These are phyloP conservation scores for Botrytis aclada DNA, from an alignment of 2,329 filamentous ascomycete genomes.

Conservation along the genomic window DNA sequence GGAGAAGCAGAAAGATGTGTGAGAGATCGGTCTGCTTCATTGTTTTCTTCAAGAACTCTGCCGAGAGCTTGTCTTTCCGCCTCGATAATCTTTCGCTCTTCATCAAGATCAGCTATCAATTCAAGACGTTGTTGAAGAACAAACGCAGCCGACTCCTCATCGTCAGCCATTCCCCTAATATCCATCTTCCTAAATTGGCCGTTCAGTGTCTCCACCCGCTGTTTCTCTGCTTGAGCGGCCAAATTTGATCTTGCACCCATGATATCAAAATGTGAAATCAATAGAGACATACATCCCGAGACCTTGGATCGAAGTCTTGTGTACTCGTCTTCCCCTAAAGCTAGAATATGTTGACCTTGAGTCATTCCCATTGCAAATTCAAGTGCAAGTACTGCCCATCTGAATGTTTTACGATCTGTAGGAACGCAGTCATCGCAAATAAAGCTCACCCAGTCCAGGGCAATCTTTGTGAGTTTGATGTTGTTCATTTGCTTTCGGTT, in stretches of 20 bases:
- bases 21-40: conserved; percentile 91
- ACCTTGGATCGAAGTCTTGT: conserved; percentile 80
- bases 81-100: conserved; percentile 72
- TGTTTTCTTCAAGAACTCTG: conserved; percentile 87
- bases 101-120: conserved; percentile 73
- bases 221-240: conserved; percentile 90
- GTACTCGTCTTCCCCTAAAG: conserved; percentile 85
- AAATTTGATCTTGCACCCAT: conserved; percentile 94
- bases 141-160: conserved; percentile 77
- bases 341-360: conserved; percentile 86
- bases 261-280: conserved; percentile 98
- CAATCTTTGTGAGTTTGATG: conserved; percentile 86
- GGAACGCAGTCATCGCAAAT: conserved; percentile 96
- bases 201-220: conserved; percentile 75
- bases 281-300: conserved; percentile 91
- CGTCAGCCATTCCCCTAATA: conserved; percentile 68
- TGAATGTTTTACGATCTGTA: conserved; percentile 91
- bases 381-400: conserved; percentile 92
- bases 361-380: conserved; percentile 99
- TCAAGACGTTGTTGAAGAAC: conserved; percentile 73
- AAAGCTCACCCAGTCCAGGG: conserved; percentile 95
- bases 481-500: conserved; percentile 97
- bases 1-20: conserved; percentile 91
- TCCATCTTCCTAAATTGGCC: conserved; percentile 76
- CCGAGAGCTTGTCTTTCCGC: conserved; percentile 84